Percentiles rank a stretch among this genome's conserved stretches.
phyloP scores from a whole-genome alignment of 2,329 filamentous ascomycete species.

The Drechmeria coniospora region DNA sequence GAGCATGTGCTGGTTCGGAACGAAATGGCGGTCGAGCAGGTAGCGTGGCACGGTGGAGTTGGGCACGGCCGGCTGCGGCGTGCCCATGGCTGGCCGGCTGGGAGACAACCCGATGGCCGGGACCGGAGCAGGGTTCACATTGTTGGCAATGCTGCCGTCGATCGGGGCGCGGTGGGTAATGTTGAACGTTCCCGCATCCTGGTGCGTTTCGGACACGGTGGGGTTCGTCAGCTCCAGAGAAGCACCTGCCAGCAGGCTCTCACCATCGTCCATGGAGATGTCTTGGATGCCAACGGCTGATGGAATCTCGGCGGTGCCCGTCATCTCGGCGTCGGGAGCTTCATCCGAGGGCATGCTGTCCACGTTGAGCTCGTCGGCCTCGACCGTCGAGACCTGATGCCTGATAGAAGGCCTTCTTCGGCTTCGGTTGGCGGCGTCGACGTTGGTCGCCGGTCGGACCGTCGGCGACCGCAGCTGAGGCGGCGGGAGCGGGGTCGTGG shows the following conservation, averaged over 20 bases:
- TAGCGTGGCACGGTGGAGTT: conserved; percentile 64
- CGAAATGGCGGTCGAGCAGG: conserved; percentile 56
- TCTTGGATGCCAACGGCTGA: conserved; percentile 74
- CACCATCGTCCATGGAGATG: conserved; percentile 63
- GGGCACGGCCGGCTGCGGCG: conserved; percentile 57
- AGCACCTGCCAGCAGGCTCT: conserved; percentile 62
- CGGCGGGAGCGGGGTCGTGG: conserved; percentile 66
- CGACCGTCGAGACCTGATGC: conserved; percentile 81
- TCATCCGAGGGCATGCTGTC: conserved; percentile 74
- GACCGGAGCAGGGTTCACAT: conserved; percentile 48
- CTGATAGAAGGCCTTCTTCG: conserved; percentile 71
- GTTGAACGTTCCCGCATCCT: conserved; percentile 82
- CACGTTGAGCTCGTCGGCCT: conserved; percentile 71
- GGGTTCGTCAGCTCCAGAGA: conserved; percentile 62
- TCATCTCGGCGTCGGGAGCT: conserved; percentile 60
- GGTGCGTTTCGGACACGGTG: conserved; percentile 61
- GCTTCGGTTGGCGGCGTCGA: conserved; percentile 36
- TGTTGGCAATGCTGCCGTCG: conserved; percentile 72
- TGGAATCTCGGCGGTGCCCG: conserved; percentile 67
- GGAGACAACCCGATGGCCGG: conserved; percentile 60
- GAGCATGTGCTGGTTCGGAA: conserved; percentile 57
- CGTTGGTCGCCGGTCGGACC: conserved; percentile 35
- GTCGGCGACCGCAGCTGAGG: conserved; percentile 41
- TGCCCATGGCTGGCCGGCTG: conserved; percentile 52
- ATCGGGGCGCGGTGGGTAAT: conserved; percentile 75